phyloP scores from a whole-genome alignment of 1,284 basidiomycete species.

The Boletus mariae region DNA sequence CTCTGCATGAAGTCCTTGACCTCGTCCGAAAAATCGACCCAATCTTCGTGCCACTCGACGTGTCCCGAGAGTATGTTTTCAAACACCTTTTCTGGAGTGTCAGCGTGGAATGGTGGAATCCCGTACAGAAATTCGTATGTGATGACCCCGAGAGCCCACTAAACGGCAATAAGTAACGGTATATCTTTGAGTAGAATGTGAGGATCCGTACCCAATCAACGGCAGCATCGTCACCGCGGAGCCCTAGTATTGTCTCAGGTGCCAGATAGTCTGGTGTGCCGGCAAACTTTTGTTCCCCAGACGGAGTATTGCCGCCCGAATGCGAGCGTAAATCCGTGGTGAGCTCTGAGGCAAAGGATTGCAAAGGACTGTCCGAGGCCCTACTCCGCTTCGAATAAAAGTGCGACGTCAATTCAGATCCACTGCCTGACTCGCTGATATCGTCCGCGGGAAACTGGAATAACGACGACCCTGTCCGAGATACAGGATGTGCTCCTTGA shows the following conservation, averaged over 20 bases:
- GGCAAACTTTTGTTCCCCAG: slow-evolving; percentile 89
- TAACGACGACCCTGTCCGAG: slow-evolving; percentile 60
- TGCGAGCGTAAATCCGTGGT: slow-evolving; percentile 76
- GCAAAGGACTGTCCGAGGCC: slow-evolving; percentile 68
- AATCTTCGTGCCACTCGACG: slow-evolving; percentile 95
- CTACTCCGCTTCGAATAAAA: slow-evolving; percentile 56
- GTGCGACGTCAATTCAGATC: slow-evolving; percentile 70
- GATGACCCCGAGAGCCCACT: slow-evolving; percentile 98
- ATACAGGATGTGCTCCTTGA: slow-evolving; percentile 54
- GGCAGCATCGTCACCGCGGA: slow-evolving; percentile 91
- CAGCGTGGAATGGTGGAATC: slow-evolving; percentile 96
- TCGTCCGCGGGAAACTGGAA: slow-evolving; percentile 73
- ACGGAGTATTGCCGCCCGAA: slow-evolving; percentile 61
- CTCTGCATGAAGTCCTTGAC: slow-evolving; percentile 90
- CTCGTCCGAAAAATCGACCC: slow-evolving; percentile 82
- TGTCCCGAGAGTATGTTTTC: slow-evolving; percentile 98
- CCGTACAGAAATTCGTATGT: slow-evolving; percentile 98
- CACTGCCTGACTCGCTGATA: slow-evolving; percentile 74
- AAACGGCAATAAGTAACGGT: slow-evolving; percentile 17
- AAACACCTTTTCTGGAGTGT: slow-evolving; percentile 95
- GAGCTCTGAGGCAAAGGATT: slow-evolving; percentile 77
- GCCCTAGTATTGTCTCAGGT: slow-evolving; percentile 93
- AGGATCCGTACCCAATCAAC: slow-evolving; percentile 86
- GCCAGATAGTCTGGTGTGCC: slow-evolving; percentile 97
- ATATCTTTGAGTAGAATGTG: slow-evolving; percentile 4